phyloP scores from a whole-genome alignment of 805 yeast genomes.

The Pachysolen tannophilus region DNA sequence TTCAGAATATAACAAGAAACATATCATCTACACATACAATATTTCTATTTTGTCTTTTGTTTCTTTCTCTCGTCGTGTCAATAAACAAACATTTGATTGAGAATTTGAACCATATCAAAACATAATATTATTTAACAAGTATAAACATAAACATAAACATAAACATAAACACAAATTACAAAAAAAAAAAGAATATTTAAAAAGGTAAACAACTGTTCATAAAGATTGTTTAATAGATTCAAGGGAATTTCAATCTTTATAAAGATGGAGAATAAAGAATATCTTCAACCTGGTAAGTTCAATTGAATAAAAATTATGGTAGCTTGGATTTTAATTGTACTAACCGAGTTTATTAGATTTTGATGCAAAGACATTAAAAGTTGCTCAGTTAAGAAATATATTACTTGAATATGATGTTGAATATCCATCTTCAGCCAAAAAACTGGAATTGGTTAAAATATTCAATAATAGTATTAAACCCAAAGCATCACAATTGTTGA shows the following conservation, averaged over 20 bases:
- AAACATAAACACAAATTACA: too few relatives aligned
- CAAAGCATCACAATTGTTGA: slow-evolving; percentile 32
- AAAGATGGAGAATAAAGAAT: slow-evolving; percentile 29
- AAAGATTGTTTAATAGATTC: too few relatives aligned
- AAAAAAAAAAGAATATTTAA: too few relatives aligned
- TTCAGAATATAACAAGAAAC: too few relatives aligned
- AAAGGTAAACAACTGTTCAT: too few relatives aligned
- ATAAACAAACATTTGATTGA: too few relatives aligned
- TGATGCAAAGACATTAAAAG: slow-evolving; percentile 56
- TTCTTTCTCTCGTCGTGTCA: too few relatives aligned
- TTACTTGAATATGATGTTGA: slow-evolving; percentile 55
- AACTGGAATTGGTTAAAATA: slow-evolving; percentile 53
- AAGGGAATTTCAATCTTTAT: neutral
- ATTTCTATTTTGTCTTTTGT: too few relatives aligned
- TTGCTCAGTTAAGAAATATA: slow-evolving; percentile 63
- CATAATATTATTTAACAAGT: too few relatives aligned
- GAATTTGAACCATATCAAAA: too few relatives aligned
- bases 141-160: too few relatives aligned
- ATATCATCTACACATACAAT: too few relatives aligned
- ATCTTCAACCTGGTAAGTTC: slow-evolving; percentile 25
- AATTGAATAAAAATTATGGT: neutral
- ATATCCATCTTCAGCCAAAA: slow-evolving; percentile 58
- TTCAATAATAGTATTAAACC: slow-evolving; percentile 50
- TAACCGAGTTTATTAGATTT: slow-evolving; percentile 38
- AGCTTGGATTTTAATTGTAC: slow-evolving; percentile 7